Conservation (phyloP, 1,139 yeast genomes). For the Pneumocystis canis region DNA sequence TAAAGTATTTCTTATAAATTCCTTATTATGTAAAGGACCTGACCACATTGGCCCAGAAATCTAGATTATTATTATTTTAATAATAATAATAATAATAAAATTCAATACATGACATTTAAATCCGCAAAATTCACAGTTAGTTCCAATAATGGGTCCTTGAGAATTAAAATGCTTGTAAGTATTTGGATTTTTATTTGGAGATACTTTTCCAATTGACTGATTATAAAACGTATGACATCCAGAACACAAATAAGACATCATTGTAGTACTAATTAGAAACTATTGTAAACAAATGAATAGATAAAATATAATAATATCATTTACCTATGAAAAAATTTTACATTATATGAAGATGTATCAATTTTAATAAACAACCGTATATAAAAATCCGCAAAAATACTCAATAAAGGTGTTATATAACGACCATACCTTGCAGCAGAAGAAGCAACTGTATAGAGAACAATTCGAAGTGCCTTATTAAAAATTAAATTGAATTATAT, state of each 20-base stretch:
- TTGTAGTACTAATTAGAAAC: conserved; percentile 37
- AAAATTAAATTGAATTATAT: background rate
- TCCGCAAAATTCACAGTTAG: conserved; percentile 56
- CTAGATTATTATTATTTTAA: background rate
- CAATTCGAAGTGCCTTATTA: conserved; percentile 54
- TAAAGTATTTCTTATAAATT: conserved; percentile 50
- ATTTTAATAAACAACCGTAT: conserved; percentile 73
- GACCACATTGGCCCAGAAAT: conserved; percentile 97
- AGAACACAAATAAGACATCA: conserved; percentile 68
- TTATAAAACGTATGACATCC: conserved; percentile 66
- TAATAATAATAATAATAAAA: background rate
- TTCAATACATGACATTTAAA: conserved; percentile 36
- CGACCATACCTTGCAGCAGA: conserved; percentile 85
- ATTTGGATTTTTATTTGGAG: conserved; percentile 20
- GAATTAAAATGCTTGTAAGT: conserved; percentile 39
- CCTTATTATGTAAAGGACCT: conserved; percentile 55
- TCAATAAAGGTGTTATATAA: conserved; percentile 69
- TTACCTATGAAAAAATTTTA: conserved; percentile 43
- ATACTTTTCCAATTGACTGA: conserved; percentile 59
- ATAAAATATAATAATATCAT: too few relatives aligned
- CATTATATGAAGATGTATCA: conserved; percentile 60
- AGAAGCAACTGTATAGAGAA: conserved; percentile 56
- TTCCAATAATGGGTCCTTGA: conserved; percentile 41
- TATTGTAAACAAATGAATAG: background rate
- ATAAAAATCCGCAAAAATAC: conserved; percentile 80